Evolutionary conservation across 2,329 filamentous ascomycete species (phyloP).

Genomic region (Aspergillus brunneoviolaceus): DNA sequence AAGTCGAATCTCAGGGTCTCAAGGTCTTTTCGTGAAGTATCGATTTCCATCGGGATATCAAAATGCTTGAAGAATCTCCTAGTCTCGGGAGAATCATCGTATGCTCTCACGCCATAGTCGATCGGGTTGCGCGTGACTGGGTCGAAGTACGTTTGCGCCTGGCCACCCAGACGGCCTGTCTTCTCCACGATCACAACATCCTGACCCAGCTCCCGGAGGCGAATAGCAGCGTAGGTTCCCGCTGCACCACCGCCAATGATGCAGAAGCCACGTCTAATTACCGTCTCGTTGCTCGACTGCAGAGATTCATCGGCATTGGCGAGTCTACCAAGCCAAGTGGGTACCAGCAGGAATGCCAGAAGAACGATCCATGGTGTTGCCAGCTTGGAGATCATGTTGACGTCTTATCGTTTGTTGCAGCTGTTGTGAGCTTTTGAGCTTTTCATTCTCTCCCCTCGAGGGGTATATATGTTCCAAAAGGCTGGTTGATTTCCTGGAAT

Average conservation of each 20-base stretch:
- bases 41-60: conserved; percentile 13
- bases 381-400: background rate
- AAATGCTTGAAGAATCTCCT: conserved; percentile 26
- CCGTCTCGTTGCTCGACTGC: background rate
- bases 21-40: background rate
- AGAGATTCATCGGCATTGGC: background rate
- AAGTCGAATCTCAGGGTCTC: conserved; percentile 19
- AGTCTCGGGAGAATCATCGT: conserved; percentile 20
- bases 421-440: no score
- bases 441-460: background rate
- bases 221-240: conserved; percentile 31
- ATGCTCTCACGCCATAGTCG: conserved; percentile 33
- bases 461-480: no score
- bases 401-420: background rate
- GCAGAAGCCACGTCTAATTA: conserved; percentile 25
- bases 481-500: background rate
- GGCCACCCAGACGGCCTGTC: conserved; percentile 27
- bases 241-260: conserved; percentile 33
- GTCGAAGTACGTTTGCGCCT: conserved; percentile 28
- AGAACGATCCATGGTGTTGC: background rate
- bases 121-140: conserved; percentile 19
- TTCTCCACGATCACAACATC: conserved; percentile 30
- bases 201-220: conserved; percentile 25
- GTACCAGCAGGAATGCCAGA: background rate
- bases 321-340: background rate